These are phyloP conservation scores for Botrytis paeoniae DNA, from an alignment of 2,329 filamentous ascomycete species.

Conservation along the genomic window DNA sequence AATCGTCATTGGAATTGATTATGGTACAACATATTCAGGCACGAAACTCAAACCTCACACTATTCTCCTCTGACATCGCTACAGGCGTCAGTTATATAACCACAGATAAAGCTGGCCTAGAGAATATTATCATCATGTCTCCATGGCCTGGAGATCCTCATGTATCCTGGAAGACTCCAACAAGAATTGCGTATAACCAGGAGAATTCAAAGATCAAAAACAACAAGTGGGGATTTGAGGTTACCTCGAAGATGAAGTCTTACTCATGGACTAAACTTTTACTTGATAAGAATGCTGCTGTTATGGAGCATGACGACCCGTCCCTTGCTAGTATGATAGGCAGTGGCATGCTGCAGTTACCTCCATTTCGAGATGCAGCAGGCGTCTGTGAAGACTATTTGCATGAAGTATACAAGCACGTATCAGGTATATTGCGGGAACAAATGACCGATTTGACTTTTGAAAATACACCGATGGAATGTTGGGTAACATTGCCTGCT, in stretches of 20 bases:
- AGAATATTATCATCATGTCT: conserved; percentile 26
- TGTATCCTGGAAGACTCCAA: conserved; percentile 26
- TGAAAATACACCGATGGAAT: conserved; percentile 28
- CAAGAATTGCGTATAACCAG: conserved; percentile 26
- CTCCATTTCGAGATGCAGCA: conserved; percentile 22
- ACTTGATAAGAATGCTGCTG: conserved; percentile 27
- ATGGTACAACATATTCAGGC: conserved; percentile 33
- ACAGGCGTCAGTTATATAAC: conserved; percentile 25
- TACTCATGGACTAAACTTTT: conserved; percentile 35
- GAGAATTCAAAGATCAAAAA: conserved; percentile 22
- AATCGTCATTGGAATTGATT: conserved; percentile 33
- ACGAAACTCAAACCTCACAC: neutral
- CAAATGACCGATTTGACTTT: conserved; percentile 22
- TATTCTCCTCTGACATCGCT: neutral
- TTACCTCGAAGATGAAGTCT: conserved; percentile 25
- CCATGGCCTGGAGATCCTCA: conserved; percentile 27
- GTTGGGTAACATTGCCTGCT: conserved; percentile 33
- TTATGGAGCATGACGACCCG: conserved; percentile 25
- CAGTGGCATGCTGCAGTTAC: conserved; percentile 23
- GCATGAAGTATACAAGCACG: conserved; percentile 23
- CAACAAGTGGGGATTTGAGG: conserved; percentile 33
- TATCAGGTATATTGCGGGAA: conserved; percentile 18
- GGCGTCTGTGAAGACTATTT: conserved; percentile 32
- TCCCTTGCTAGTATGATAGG: conserved; percentile 19
- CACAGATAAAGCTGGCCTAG: conserved; percentile 22